phyloP scores from a whole-genome alignment of 305 asterid genomes.

The Fraxinus greggii region DNA sequence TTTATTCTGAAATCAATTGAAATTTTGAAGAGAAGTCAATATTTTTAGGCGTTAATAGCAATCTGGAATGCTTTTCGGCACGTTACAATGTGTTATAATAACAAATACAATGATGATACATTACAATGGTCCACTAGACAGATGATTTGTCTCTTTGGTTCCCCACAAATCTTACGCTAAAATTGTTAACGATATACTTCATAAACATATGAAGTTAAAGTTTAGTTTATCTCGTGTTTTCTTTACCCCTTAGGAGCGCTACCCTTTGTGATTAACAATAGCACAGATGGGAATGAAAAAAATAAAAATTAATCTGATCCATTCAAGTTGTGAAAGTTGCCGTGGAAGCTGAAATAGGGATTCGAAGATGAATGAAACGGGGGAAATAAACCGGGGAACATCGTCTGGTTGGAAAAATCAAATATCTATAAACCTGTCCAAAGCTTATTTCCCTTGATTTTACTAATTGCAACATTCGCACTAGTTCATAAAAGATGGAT shows the following conservation, averaged over 20 bases:
- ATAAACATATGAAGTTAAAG: neutral
- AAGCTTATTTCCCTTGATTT: neutral
- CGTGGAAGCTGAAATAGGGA: neutral
- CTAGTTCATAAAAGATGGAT: neutral
- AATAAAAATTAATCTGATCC: neutral
- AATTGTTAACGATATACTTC: neutral
- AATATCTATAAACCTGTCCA: neutral
- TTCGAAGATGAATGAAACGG: neutral
- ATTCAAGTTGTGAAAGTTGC: neutral
- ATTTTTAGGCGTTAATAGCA: neutral
- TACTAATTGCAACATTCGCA: neutral
- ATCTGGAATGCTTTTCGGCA: neutral
- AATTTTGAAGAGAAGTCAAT: neutral
- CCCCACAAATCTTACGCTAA: neutral
- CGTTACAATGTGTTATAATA: neutral
- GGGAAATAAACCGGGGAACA: neutral
- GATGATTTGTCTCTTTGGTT: neutral
- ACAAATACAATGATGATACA: neutral
- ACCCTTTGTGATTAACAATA: neutral
- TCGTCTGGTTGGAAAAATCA: neutral
- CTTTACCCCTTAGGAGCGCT: neutral
- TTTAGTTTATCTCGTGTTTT: neutral
- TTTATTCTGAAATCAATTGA: neutral
- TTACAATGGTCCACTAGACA: neutral
- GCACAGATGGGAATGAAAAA: neutral